Evolutionary conservation across 2,329 filamentous ascomycete genomes (phyloP).

Genomic region (Fusarium nurragi): DNA sequence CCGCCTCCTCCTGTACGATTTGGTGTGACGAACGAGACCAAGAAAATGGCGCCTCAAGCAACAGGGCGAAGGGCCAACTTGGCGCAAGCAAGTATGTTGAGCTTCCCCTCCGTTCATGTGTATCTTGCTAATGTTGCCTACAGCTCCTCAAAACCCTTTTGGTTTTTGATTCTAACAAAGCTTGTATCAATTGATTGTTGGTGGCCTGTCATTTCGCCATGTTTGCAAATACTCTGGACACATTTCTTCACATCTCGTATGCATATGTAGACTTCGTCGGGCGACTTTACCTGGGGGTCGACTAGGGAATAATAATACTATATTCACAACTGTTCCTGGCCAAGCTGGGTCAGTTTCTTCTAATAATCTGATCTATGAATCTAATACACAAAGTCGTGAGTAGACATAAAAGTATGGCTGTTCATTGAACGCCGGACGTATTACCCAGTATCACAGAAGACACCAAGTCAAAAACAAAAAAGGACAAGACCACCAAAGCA

Average conservation of each 20-base stretch:
- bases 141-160: conserved; percentile 65
- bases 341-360: conserved; percentile 26
- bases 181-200: conserved; percentile 4
- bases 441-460: background rate
- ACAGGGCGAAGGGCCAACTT: conserved; percentile 92
- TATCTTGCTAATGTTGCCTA: conserved; percentile 26
- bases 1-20: conserved; percentile 90
- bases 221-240: conserved; percentile 40
- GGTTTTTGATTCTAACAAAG: conserved; percentile 54
- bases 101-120: background rate
- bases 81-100: conserved; percentile 89
- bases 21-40: conserved; percentile 76
- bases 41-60: conserved; percentile 84
- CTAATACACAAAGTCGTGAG: conserved; percentile 18
- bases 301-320: conserved; percentile 41
- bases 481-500: background rate
- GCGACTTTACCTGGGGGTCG: conserved; percentile 30
- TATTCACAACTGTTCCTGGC: conserved; percentile 25
- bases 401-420: conserved; percentile 4
- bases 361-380: conserved; percentile 33
- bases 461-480: background rate
- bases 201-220: conserved; percentile 9
- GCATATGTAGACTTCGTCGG: conserved; percentile 37
- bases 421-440: background rate
- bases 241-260: conserved; percentile 39